Base-by-base conservation (phyloP, 208 protist species). In the Acanthamoeba castellanii region DNA sequence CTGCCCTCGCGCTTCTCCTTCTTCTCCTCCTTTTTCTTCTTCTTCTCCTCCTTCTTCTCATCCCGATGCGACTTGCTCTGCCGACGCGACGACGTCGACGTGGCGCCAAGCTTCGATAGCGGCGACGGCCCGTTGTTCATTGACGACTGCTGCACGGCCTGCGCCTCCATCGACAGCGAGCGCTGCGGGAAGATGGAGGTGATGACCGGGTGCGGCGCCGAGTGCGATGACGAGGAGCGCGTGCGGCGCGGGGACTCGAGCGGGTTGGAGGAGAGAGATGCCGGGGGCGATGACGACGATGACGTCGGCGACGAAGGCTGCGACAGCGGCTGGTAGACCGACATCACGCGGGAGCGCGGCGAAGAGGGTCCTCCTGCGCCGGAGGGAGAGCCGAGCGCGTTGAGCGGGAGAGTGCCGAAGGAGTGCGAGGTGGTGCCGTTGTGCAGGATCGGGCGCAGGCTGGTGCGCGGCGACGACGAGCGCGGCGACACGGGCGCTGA, bases 11-110 rank as follows among this genome's bases (percentile, higher is more conserved):
- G 27, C 55, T 90, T 66, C 81, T 89, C 55, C 47, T 61, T 90
- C 84, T 90, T n/a, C 42, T 90, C 50, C 52, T 90, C 45, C 32
- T 66, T 90, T 30, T 70, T 45, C 59, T 90, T 66, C 22, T 90
- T 90, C 64, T 72, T 72, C 30, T 70, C 34, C 82, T 89, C n/a
- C 50, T 90, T 90, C 42, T 61, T 37, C 50, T 85, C 42, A 6
- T 50, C 27, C 22, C 22, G 8, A 34, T 45, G 27, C 32, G 84
- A 90, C 34, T 90, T 82, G 74, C 74, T 52, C 32, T 82, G 32
- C 37, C 70, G 70, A 18, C 74, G 74, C n/a, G 64, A 72, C 74
- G 74, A 82, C 11, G 34, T 14, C 70, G 74, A 82, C 42, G 42
- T 50, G 42, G 37, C 11, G 9, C 37, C 32, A 4, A 82, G 74